Conservation (phyloP, 495 filamentous ascomycete genomes). For the Poronia punctata region DNA sequence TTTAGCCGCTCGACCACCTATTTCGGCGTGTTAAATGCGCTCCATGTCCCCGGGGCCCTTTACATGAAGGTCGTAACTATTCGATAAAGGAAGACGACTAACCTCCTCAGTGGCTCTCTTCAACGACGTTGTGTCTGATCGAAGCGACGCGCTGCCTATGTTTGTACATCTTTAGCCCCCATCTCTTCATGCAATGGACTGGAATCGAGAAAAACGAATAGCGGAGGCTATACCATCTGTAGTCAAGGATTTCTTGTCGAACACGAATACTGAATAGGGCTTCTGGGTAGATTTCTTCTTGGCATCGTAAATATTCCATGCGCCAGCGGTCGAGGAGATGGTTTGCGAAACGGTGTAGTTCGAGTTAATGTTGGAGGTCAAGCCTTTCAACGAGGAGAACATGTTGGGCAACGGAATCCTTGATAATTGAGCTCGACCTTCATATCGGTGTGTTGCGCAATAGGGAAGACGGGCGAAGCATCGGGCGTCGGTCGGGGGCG, state of each 20-base stretch:
- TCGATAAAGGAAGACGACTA: too few species aligned
- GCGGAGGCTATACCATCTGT: conserved; percentile 37
- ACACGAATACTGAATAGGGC: conserved; percentile 85
- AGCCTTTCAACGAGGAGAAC: conserved; percentile 90
- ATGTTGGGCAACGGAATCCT: conserved; percentile 43
- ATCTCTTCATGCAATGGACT: too few species aligned
- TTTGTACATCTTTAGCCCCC: conserved; percentile 5
- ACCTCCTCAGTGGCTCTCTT: conserved; percentile 79
- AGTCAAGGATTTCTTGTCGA: conserved; percentile 82
- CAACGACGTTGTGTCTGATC: conserved; percentile 52
- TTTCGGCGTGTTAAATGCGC: neutral
- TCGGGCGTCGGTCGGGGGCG: too few species aligned
- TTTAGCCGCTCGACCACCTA: conserved; percentile 72
- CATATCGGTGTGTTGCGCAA: conserved; percentile 15
- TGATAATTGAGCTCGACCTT: conserved; percentile 16
- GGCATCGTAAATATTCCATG: conserved; percentile 95
- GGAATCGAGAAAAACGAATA: conserved; percentile 29
- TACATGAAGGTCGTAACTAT: too few species aligned
- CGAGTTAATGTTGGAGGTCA: conserved; percentile 77
- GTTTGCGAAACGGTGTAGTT: conserved; percentile 75
- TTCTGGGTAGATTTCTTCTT: conserved; percentile 92
- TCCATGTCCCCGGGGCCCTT: neutral
- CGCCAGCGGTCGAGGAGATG: conserved; percentile 67
- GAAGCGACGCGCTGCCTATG: conserved; percentile 42
- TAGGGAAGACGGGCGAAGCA: neutral